These are phyloP conservation scores for Rhizophora mangle DNA, from an alignment of 345 rosid species.

Conservation along the genomic window DNA sequence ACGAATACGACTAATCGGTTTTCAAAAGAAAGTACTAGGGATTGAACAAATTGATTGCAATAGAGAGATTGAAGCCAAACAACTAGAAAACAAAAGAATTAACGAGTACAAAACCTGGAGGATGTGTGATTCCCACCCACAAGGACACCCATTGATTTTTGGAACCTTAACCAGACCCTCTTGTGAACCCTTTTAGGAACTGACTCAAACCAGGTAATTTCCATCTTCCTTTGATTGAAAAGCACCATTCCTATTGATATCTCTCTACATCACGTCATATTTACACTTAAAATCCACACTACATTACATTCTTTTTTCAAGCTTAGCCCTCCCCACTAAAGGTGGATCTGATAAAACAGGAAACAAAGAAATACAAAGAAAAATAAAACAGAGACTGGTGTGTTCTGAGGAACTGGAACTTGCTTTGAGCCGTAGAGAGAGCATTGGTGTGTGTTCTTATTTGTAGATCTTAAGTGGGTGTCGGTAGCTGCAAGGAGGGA, in stretches of 20 bases:
- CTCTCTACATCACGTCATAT: conserved; percentile 2
- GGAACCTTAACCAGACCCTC: conserved; percentile 37
- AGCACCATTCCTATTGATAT: neutral
- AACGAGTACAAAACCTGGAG: conserved; percentile 98
- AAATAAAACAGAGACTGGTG: neutral
- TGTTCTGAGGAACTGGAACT: too few species aligned
- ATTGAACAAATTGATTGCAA: neutral
- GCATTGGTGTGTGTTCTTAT: too few species aligned
- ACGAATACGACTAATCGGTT: neutral
- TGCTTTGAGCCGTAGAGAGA: too few species aligned
- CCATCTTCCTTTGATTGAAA: neutral
- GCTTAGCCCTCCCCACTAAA: conserved; percentile 58
- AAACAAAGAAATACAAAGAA: too few species aligned
- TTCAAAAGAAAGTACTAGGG: neutral
- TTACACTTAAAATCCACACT: neutral
- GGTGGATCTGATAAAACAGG: conserved; percentile 8
- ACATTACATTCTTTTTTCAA: neutral
- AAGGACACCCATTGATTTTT: conserved; percentile 79
- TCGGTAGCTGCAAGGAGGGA: neutral
- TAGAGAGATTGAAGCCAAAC: conserved; percentile 39
- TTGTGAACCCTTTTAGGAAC: neutral
- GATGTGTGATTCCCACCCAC: conserved; percentile 99
- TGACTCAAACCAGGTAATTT: neutral
- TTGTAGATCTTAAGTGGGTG: neutral
- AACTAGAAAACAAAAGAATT: conserved; percentile 16